phyloP scores from a whole-genome alignment of 768 basidiomycete species.

The Collybia sordida region DNA sequence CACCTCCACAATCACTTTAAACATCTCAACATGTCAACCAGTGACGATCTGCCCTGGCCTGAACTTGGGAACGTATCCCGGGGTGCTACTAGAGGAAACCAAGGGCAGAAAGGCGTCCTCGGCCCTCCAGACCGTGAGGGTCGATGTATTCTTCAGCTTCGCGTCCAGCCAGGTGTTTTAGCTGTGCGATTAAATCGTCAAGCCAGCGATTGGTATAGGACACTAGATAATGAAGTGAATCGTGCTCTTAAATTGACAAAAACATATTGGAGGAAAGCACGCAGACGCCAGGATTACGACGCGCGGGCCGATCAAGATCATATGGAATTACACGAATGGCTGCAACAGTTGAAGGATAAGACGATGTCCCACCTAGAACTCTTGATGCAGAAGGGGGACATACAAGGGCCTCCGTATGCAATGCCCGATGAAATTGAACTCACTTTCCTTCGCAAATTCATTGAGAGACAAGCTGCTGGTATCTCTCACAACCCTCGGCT shows the following conservation, averaged over 20 bases:
- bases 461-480: conserved; percentile 74
- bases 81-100: conserved; percentile 81
- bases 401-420: conserved; percentile 76
- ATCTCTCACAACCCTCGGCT: conserved; percentile 81
- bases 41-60: conserved; percentile 85
- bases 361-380: conserved; percentile 86
- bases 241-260: conserved; percentile 82
- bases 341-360: conserved; percentile 85
- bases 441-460: conserved; percentile 77
- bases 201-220: conserved; percentile 82
- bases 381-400: conserved; percentile 86
- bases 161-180: conserved; percentile 82
- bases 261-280: conserved; percentile 83
- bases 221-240: conserved; percentile 75
- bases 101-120: conserved; percentile 81
- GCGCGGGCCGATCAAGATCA: conserved; percentile 85
- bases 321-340: conserved; percentile 87
- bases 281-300: conserved; percentile 82
- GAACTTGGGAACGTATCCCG: conserved; percentile 84
- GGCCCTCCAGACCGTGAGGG: conserved; percentile 72
- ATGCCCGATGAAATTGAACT: conserved; percentile 83
- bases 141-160: conserved; percentile 74
- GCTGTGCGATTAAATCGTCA: conserved; percentile 73
- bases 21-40: conserved; percentile 43
- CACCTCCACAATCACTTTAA: conserved; percentile 9